Evolutionary conservation across 306 rosid species (phyloP), one percentile per base, ranked within the genome.

Genomic region (Rosa chinensis): DNA sequence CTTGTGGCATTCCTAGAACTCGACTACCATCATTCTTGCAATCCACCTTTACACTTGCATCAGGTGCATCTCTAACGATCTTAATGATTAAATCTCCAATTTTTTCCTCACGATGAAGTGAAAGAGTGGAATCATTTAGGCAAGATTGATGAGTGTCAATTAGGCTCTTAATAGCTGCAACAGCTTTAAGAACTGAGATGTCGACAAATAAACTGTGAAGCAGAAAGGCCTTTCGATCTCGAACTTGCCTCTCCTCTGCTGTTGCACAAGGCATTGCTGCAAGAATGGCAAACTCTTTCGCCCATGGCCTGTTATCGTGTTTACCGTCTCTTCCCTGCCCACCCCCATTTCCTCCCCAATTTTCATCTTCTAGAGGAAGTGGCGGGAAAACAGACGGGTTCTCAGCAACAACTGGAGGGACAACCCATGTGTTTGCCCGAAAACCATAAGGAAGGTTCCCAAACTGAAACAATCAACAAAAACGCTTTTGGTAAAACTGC

Each of bases 401-500:
- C 69, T 91, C 97, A 21, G 96, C 94, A 86, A 90, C 94, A 83
- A 89, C 85, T n/a, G 97, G 94, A 83, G 99, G 99, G 45, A 91
- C 93, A 82, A 95, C 92, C 99, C 99, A 92, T n/a, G 99, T 89
- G 80, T 92, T 95, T 82, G 98, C 89, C 52, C 99, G 92, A 78
- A 92, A 95, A 78, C 98, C 99, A 18, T 95, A 92, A 32, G 99
- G 99, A 86, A 95, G 99, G 74, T 95, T 95, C 55, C 99, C 99
- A 79, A 95, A 95, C 99, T 95, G 93, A 84, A 89, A 94, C 71
- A 89, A 94, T 73, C 61, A 75, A 71, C 75, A 12, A 73, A 74
- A 32, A 44, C 5, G 43, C 9, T 59, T 67, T 67, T n/a, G 69
- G 66, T 74, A 63, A 85, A 80, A 75, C 48, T 17, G 20, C 77